phyloP scores from a whole-genome alignment of 2,329 filamentous ascomycete genomes.

The Scedosporium aurantiacum region DNA sequence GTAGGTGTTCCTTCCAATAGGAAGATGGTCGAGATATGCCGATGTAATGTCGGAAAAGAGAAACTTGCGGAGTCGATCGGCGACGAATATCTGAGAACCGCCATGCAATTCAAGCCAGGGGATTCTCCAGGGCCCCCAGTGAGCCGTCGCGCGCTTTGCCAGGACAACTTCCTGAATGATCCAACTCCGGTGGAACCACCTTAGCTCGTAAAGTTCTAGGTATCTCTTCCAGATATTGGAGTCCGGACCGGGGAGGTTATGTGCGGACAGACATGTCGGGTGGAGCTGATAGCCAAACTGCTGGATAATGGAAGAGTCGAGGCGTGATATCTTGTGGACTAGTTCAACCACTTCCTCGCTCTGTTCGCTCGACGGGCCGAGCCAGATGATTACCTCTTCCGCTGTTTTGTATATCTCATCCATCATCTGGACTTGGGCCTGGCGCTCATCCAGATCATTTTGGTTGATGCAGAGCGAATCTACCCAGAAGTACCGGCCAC shows the following conservation, averaged over 20 bases:
- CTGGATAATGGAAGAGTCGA: not conserved
- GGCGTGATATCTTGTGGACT: not conserved
- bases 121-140: not conserved
- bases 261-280: not conserved
- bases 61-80: not conserved
- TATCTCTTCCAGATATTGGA: not conserved
- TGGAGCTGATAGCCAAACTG: not conserved
- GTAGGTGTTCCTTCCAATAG: not conserved
- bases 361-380: too few relatives aligned
- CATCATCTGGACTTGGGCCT: too few relatives aligned
- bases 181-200: not conserved
- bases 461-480: too few relatives aligned
- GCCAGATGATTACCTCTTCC: too few relatives aligned
- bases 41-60: not conserved
- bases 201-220: not conserved
- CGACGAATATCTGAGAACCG: not conserved
- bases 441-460: too few relatives aligned
- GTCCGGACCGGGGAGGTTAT: not conserved
- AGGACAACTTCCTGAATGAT: not conserved
- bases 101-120: not conserved
- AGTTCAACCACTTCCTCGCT: not conserved
- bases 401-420: too few relatives aligned
- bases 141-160: not conserved
- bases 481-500: too few relatives aligned
- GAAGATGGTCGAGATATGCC: not conserved